Evolutionary conservation across 108 stramenopile genomes (phyloP).

Genomic region (Conticribra weissflogii): DNA sequence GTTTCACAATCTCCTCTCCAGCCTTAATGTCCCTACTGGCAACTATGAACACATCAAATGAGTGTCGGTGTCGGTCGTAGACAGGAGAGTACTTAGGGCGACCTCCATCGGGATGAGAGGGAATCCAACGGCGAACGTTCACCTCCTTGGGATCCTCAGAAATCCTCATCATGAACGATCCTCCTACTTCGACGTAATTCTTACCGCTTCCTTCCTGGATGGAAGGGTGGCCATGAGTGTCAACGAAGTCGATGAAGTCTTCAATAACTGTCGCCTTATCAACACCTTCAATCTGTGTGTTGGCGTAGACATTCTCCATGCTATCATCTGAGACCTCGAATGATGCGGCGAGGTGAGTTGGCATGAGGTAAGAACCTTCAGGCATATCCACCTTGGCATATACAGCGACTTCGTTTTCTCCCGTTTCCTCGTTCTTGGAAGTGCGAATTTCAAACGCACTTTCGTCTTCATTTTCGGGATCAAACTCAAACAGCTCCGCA

Average conservation of each 20-base stretch:
- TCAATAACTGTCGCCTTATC: constrained; percentile 63
- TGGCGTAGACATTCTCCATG: constrained; percentile 52
- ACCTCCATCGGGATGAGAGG: constrained; percentile 63
- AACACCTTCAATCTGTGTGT: constrained; percentile 28
- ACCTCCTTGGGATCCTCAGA: constrained; percentile 54
- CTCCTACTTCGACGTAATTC: constrained; percentile 80
- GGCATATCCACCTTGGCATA: constrained; percentile 79
- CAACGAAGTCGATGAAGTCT: constrained; percentile 70
- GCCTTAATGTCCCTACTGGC: constrained; percentile 74
- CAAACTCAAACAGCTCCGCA: constrained; percentile 47
- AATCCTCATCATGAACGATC: constrained; percentile 67
- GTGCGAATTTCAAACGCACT: constrained; percentile 47
- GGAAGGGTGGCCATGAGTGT: constrained; percentile 58
- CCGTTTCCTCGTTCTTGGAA: constrained; percentile 24
- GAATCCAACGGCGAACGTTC: constrained; percentile 83
- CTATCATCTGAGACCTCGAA: constrained; percentile 60
- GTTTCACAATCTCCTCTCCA: constrained; percentile 48
- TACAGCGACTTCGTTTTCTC: constrained; percentile 46
- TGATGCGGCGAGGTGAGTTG: constrained; percentile 72
- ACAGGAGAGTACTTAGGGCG: constrained; percentile 85
- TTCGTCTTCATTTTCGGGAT: constrained; percentile 54
- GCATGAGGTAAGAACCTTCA: constrained; percentile 83
- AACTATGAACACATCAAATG: constrained; percentile 86
- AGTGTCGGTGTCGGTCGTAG: constrained; percentile 79
- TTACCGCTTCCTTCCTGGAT: constrained; percentile 56